Evolutionary conservation across 495 filamentous ascomycete genomes (phyloP).

Genomic region (Pseudotulostoma volvatum): DNA sequence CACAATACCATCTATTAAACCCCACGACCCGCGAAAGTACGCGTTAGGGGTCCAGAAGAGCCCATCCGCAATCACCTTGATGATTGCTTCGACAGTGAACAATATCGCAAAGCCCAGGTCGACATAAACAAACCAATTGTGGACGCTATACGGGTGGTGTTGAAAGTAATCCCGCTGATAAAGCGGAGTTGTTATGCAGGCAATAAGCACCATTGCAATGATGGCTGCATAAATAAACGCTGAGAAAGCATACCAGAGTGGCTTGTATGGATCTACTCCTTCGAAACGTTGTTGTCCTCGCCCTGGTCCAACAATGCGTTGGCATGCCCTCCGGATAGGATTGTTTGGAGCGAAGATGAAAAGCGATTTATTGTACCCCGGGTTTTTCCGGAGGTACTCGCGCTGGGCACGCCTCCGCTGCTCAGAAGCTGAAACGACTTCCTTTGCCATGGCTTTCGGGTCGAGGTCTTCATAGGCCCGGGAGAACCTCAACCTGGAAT

Average conservation of each 20-base stretch:
- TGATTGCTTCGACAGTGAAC: slow-evolving; percentile 73
- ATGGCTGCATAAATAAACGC: slow-evolving; percentile 88
- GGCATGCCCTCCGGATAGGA: slow-evolving; percentile 64
- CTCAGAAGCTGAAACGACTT: slow-evolving; percentile 71
- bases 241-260: slow-evolving; percentile 84
- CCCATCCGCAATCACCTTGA: slow-evolving; percentile 93
- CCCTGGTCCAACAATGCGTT: slow-evolving; percentile 81
- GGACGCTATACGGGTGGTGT: slow-evolving; percentile 35
- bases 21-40: slow-evolving; percentile 92
- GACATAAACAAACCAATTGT: slow-evolving; percentile 88
- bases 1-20: slow-evolving; percentile 87
- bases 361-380: slow-evolving; percentile 81
- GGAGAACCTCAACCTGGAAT: slow-evolving; percentile 62
- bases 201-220: slow-evolving; percentile 89
- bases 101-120: slow-evolving; percentile 80
- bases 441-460: slow-evolving; percentile 69
- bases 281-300: slow-evolving; percentile 73
- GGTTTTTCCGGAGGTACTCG: slow-evolving; percentile 75
- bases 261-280: slow-evolving; percentile 70
- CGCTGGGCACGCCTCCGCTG: slow-evolving; percentile 73
- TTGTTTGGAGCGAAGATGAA: slow-evolving; percentile 71
- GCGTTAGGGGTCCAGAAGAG: slow-evolving; percentile 97
- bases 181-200: slow-evolving; percentile 84
- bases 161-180: slow-evolving; percentile 77
- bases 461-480: slow-evolving; percentile 61